phyloP scores from a whole-genome alignment of 164 flowering plant species.

The Cinnamomum micranthum region DNA sequence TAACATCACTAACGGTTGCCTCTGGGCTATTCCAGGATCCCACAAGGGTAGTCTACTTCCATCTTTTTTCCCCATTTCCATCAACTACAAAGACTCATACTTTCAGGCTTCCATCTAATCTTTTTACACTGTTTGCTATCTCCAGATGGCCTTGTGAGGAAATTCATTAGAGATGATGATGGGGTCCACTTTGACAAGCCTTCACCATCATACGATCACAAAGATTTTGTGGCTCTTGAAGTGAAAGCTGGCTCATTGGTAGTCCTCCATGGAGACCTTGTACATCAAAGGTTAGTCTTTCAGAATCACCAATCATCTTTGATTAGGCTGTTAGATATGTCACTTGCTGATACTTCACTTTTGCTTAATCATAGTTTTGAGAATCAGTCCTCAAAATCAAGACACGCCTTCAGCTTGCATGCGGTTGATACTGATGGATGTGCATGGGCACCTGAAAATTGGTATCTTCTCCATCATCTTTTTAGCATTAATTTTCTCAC shows the following conservation, averaged over 20 bases:
- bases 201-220: constrained; percentile 70
- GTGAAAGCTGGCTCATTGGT: constrained; percentile 92
- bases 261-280: constrained; percentile 86
- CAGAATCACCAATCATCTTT: neutral
- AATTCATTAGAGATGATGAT: constrained; percentile 77
- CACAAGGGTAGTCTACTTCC: constrained; percentile 55
- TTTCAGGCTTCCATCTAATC: constrained; percentile 4
- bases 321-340: neutral
- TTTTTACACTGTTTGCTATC: constrained; percentile 1
- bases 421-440: constrained; percentile 89
- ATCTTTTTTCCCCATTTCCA: neutral
- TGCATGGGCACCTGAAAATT: constrained; percentile 80
- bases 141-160: constrained; percentile 90
- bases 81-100: no score
- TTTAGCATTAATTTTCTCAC: neutral
- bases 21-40: constrained; percentile 97
- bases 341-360: constrained; percentile 1
- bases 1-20: constrained; percentile 73
- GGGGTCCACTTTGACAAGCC: constrained; percentile 86
- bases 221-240: constrained; percentile 86
- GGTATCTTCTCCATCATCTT: constrained; percentile 38
- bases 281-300: constrained; percentile 74
- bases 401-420: constrained; percentile 95
- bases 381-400: constrained; percentile 80
- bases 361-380: constrained; percentile 56